Base-by-base conservation (phyloP, 2,329 filamentous ascomycete genomes). In the Cadophora gregata region DNA sequence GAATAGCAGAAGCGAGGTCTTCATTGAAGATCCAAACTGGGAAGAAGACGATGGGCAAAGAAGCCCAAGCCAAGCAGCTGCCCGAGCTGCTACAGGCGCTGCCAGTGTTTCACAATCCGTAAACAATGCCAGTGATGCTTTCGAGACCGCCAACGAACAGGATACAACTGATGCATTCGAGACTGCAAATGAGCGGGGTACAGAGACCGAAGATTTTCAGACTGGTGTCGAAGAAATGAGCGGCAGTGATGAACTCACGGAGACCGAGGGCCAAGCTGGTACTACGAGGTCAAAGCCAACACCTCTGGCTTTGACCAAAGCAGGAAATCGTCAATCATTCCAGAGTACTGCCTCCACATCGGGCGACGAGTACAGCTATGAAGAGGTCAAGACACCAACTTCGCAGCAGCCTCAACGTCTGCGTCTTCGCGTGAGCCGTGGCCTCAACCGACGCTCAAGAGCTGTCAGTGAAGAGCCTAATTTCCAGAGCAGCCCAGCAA, bases 131-230 rank as follows among this genome's bases (percentile, higher is more conserved):
- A 88, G 84, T 62, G 91, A 94, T 70, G 84, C 87, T 1, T 95
- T 94, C 72, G 92, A 96, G 67, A 95, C 92, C 6, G 91, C 92
- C 45, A 93, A 93, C 67, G 93, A 97, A 75, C 87, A 93, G 68
- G 93, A 97, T 76, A 87, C 86, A 1, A 88, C 84, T 71, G 88
- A 90, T 69, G 86, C 72, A 25, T 91, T 91, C 68, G 88, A 91
- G 76, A 91, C 89, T 51, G 89, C 89, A 27, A 92, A 96, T 74
- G 95, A 97, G 59, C 88, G 88, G 31, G 86, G 83, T 14, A 97
- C 93, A 0, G 94, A 97, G 80, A 97, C 93, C 12, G 95, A 98
- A 72, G 93, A 93, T 70, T 98, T 98, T 86, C 92, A 97, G 77
- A 97, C 95, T 4, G 93, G 92, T n/a, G 87, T 89, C 19, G 96